Percentiles rank a stretch among this genome's conserved stretches.
Conservation (phyloP, 2,329 filamentous ascomycete genomes). For the Cytospora piceae region DNA sequence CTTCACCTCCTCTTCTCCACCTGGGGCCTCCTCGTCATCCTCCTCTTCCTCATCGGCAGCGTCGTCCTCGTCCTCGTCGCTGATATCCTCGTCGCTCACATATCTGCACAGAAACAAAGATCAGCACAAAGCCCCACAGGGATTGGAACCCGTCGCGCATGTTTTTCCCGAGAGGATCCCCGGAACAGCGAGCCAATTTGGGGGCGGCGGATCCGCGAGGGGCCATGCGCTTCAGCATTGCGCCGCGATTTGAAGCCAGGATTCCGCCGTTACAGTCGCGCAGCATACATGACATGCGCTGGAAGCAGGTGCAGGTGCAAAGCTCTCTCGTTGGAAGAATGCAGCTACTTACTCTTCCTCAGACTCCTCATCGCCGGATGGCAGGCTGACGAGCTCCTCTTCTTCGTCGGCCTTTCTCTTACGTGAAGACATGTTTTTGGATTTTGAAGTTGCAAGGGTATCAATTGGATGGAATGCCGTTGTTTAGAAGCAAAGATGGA, state of each 20-base stretch:
- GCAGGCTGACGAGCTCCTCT: slow-evolving; percentile 59
- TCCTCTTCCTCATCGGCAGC: slow-evolving; percentile 46
- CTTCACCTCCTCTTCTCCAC: slow-evolving; percentile 36
- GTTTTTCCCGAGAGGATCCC: not conserved
- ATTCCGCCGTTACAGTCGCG: slow-evolving; percentile 24
- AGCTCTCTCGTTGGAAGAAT: slow-evolving; percentile 34
- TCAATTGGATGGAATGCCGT: slow-evolving; percentile 37
- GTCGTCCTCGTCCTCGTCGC: slow-evolving; percentile 41
- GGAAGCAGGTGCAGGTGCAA: slow-evolving; percentile 34
- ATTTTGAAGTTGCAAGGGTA: slow-evolving; percentile 20
- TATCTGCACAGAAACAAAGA: slow-evolving; percentile 16
- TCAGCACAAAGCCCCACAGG: not conserved
- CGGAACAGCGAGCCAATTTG: not conserved
- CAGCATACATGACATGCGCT: slow-evolving; percentile 22
- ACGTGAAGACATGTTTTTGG: slow-evolving; percentile 49
- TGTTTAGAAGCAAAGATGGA: slow-evolving; percentile 4
- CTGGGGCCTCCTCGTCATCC: slow-evolving; percentile 42
- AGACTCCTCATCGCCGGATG: slow-evolving; percentile 55
- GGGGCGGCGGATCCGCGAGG: not conserved
- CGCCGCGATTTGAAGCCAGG: slow-evolving; percentile 30
- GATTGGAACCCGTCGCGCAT: slow-evolving; percentile 7
- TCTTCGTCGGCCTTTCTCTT: slow-evolving; percentile 58
- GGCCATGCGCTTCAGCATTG: slow-evolving; percentile 22
- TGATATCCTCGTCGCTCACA: slow-evolving; percentile 41
- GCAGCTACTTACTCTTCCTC: slow-evolving; percentile 55